These are phyloP conservation scores for Aspergillus sp. DNA, from an alignment of 2,329 filamentous ascomycete genomes.

Conservation along the genomic window DNA sequence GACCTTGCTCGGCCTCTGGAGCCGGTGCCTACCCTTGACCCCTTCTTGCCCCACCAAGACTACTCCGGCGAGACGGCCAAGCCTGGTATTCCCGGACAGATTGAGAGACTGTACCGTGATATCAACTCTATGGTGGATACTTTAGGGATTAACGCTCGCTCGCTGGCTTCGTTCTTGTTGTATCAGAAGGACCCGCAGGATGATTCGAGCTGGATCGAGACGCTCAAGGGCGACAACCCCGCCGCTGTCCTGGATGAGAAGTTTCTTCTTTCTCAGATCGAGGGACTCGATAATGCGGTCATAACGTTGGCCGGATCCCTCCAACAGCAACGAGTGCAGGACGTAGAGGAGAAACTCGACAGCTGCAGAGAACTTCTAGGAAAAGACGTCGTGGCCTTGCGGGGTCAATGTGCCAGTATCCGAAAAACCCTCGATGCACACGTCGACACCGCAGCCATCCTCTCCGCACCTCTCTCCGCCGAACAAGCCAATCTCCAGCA, in stretches of 20 bases:
- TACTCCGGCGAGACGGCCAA: slow-evolving; percentile 39
- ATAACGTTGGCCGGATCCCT: slow-evolving; percentile 60
- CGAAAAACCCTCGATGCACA: slow-evolving; percentile 65
- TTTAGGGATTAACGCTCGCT: slow-evolving; percentile 76
- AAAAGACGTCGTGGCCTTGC: slow-evolving; percentile 64
- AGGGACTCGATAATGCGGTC: slow-evolving; percentile 59
- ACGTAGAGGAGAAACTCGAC: slow-evolving; percentile 62
- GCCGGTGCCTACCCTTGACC: slow-evolving; percentile 39
- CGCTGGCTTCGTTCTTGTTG: slow-evolving; percentile 50
- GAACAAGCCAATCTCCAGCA: slow-evolving; percentile 80
- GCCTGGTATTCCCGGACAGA: slow-evolving; percentile 44
- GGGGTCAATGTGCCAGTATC: slow-evolving; percentile 70
- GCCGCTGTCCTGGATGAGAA: slow-evolving; percentile 63
- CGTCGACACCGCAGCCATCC: slow-evolving; percentile 62
- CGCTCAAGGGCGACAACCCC: slow-evolving; percentile 44
- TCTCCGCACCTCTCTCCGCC: slow-evolving; percentile 68
- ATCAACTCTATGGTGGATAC: slow-evolving; percentile 82
- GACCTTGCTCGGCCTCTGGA: slow-evolving; percentile 39
- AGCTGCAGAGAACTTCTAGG: slow-evolving; percentile 59
- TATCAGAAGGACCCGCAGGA: slow-evolving; percentile 34
- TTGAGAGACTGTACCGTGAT: slow-evolving; percentile 45
- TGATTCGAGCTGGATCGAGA: slow-evolving; percentile 42
- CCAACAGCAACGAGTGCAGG: slow-evolving; percentile 60
- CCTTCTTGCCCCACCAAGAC: slow-evolving; percentile 44
- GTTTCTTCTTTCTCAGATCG: slow-evolving; percentile 71